Evolutionary conservation across 2,329 filamentous ascomycete genomes (phyloP), one percentile per base, ranked within the genome.

Genomic region (Botrytis galanthina): DNA sequence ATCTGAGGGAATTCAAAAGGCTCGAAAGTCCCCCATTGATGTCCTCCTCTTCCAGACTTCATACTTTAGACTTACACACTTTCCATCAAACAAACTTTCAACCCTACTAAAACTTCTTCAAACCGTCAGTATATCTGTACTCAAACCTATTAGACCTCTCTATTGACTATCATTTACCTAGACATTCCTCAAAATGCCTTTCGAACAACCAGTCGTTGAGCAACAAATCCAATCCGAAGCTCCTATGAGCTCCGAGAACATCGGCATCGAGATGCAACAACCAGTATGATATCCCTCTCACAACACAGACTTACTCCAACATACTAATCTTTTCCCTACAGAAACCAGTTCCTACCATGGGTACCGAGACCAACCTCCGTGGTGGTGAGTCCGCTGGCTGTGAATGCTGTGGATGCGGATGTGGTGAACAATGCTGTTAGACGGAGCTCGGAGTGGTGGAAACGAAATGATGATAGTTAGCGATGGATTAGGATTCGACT

Each of bases 171-270:
- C 12, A 8, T 8, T 14, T 26, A 42, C 29, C n/a, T 48, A 69
- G 63, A 69, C 6, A 39, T 62, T 14, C 26, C 12, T 75, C 76
- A 78, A 62, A 26, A 80, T 80, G 79, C 77, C 79, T 78, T 72
- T 75, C 74, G 73, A 75, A 72, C 75, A 75, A 67, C 61, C 78
- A 66, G 73, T 77, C 72, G 76, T 73, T n/a, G 71, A 78, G 32
- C 79, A 80, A 73, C 79, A 79, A 71, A 66, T 77, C 57, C 77
- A 79, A 75, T 77, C 76, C 70, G 72, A 77, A 29, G 76, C 78
- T 76, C 77, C 78, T 32, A 80, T 80, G 79, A 76, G 75, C 60
- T 73, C 75, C 54, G 71, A 70, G 51, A 75, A 75, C 62, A 66
- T 61, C 63, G 75, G 46, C 60, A 71, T 80, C 68, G 77, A 79